Percentiles rank a stretch among this genome's conserved stretches.
These are phyloP conservation scores for Allomyces javanicus DNA, from an alignment of 192 early-diverging fungal genomes.

Conservation along the genomic window DNA sequence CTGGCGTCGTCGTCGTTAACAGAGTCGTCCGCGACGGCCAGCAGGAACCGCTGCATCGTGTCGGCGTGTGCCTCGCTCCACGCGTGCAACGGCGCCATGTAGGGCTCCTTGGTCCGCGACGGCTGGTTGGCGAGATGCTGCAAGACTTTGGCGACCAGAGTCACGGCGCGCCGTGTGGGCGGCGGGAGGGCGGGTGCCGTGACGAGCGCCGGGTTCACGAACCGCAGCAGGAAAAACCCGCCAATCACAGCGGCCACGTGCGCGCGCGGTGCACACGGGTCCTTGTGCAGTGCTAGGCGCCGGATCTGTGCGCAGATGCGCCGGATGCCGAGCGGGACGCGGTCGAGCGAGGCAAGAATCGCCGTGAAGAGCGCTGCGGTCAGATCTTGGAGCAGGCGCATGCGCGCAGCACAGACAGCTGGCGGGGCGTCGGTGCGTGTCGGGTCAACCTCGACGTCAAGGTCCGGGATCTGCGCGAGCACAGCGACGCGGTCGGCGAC, in stretches of 20 bases:
- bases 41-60: slow-evolving; percentile 71
- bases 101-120: slow-evolving; percentile 71
- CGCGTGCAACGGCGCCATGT: slow-evolving; percentile 75
- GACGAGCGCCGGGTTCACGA: slow-evolving; percentile 94
- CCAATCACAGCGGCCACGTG: slow-evolving; percentile 87
- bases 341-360: slow-evolving; percentile 61
- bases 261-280: slow-evolving; percentile 68
- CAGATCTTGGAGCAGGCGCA: slow-evolving; percentile 66
- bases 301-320: slow-evolving; percentile 98
- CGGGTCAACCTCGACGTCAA: slow-evolving; percentile 90
- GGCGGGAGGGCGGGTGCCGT: slow-evolving; percentile 63
- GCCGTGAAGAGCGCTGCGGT: slow-evolving; percentile 66
- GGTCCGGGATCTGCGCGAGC: slow-evolving; percentile 54
- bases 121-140: slow-evolving; percentile 93
- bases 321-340: slow-evolving; percentile 85
- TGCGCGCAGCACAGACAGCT: slow-evolving; percentile 29
- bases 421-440: slow-evolving; percentile 16
- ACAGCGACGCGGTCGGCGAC: slow-evolving; percentile 58
- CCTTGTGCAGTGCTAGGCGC: slow-evolving; percentile 75
- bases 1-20: slow-evolving; percentile 16
- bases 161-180: slow-evolving; percentile 66
- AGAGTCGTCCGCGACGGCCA: slow-evolving; percentile 76
- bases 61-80: slow-evolving; percentile 76
- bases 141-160: slow-evolving; percentile 84
- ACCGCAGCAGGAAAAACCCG: slow-evolving; percentile 90